Evolutionary conservation across 2,329 filamentous ascomycete genomes (phyloP), one percentile per base, ranked within the genome.

Genomic region (Trichoderma aggressivum): DNA sequence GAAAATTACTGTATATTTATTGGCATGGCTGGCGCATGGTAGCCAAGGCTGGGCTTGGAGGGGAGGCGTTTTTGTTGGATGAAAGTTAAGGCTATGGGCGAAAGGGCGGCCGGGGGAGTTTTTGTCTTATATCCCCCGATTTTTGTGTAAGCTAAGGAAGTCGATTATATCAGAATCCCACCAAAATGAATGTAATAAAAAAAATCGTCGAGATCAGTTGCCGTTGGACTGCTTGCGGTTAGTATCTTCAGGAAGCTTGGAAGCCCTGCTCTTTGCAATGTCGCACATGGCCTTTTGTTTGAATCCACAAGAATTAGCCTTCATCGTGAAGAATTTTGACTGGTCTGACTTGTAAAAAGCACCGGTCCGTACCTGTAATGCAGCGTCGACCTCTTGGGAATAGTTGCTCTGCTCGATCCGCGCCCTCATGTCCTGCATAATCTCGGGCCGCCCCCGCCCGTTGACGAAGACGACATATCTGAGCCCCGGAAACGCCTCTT

Each of bases 381-480:
- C 93, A 75, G 92, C 92, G 70, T 84, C 80, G 73, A 94, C 88
- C 82, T 98, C 94, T 18, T 84, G 84, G 28, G 84, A 81, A 65
- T 90, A 84, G 79, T 95, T 88, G 1, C 86, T 89, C 66, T 90
- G 84, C 18, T 86, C 87, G 77, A 97, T 97, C 66, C 94, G 86
- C 66, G 82, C 79, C 73, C 87, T 87, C 92, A 97, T 97, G 76
- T 97, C 90, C 73, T 88, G 85, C 91, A 97, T 93, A 70, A 98
- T 91, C 73, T 88, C 87, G 2, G 87, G 86, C 70, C 94, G 86
- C 53, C 88, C 86, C 60, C 94, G 87, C 0, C 93, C 94, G 79
- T 97, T 94, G 70, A 98, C 95, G 79, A 97, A 98, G 21, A 95
- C 92, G 78, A 97, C 93, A 84, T 97, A 98, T 81, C 91, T 86